Evolutionary conservation across 2,329 filamentous ascomycete species (phyloP).

Genomic region (Myriangium duriaei): DNA sequence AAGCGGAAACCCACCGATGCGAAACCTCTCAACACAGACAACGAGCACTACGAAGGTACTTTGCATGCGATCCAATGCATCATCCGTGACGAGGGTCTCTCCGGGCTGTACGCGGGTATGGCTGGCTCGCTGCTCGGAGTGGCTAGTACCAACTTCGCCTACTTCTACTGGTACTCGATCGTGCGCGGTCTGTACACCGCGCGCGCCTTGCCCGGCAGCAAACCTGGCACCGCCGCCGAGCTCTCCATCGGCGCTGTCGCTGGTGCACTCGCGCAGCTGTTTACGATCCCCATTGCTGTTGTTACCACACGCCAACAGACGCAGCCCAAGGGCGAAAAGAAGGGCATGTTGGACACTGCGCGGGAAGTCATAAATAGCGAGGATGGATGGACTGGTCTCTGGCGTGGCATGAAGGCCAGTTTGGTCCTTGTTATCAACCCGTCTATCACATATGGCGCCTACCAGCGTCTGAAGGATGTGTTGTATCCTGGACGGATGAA

Average conservation of each 20-base stretch:
- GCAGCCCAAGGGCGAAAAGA: constrained; percentile 69
- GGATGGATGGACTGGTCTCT: constrained; percentile 78
- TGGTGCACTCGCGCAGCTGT: constrained; percentile 83
- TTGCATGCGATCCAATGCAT: constrained; percentile 84
- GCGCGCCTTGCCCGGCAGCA: constrained; percentile 29
- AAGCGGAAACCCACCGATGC: constrained; percentile 43
- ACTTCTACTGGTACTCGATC: constrained; percentile 97
- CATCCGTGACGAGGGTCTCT: constrained; percentile 61
- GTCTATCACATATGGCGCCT: constrained; percentile 93
- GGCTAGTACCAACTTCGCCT: constrained; percentile 95
- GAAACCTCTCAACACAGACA: constrained; percentile 31
- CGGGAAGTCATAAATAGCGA: constrained; percentile 81
- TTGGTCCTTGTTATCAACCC: constrained; percentile 92
- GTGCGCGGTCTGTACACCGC: constrained; percentile 68
- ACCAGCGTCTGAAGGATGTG: constrained; percentile 69
- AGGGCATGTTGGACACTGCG: constrained; percentile 76
- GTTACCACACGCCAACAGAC: constrained; percentile 95
- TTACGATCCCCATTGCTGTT: constrained; percentile 92
- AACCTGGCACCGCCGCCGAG: constrained; percentile 70
- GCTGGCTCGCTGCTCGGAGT: constrained; percentile 78
- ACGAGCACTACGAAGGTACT: constrained; percentile 72
- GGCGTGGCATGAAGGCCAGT: constrained; percentile 91
- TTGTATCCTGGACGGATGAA: constrained; percentile 66
- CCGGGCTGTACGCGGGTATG: constrained; percentile 82
- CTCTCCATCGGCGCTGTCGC: constrained; percentile 74